These are phyloP conservation scores for Fraxinus dipetala DNA, from an alignment of 305 asterid species.

Conservation along the genomic window DNA sequence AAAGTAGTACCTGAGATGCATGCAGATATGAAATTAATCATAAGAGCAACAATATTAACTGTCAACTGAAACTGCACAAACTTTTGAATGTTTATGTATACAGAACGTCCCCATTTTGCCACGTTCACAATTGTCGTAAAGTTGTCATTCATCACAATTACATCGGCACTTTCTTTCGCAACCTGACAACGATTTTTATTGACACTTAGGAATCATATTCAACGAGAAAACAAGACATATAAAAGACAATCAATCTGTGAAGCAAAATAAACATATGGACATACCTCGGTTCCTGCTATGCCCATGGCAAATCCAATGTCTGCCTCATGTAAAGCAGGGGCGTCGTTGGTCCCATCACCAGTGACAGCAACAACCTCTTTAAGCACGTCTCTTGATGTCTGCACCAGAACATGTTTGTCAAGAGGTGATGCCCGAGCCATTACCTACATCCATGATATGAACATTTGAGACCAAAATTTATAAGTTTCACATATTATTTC, in stretches of 20 bases:
- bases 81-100: constrained; percentile 91
- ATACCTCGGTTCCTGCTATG: constrained; percentile 94
- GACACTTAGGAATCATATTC: neutral
- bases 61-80: constrained; percentile 97
- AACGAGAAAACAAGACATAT: neutral
- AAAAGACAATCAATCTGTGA: neutral
- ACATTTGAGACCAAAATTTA: constrained; percentile 14
- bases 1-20: constrained; percentile 59
- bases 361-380: constrained; percentile 93
- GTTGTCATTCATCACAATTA: constrained; percentile 88
- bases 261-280: constrained; percentile 16
- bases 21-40: constrained; percentile 86
- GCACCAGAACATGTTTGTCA: constrained; percentile 79
- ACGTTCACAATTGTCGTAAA: constrained; percentile 87
- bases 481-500: neutral
- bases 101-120: constrained; percentile 97
- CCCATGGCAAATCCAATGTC: constrained; percentile 99
- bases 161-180: constrained; percentile 96
- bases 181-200: constrained; percentile 47
- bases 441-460: constrained; percentile 48
- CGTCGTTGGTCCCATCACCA: constrained; percentile 97
- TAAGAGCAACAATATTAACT: constrained; percentile 88
- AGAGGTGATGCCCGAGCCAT: constrained; percentile 96
- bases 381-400: constrained; percentile 58
- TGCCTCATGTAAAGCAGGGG: constrained; percentile 96